phyloP scores from a whole-genome alignment of 768 basidiomycete genomes.

The Paxillus ammoniavirescens region DNA sequence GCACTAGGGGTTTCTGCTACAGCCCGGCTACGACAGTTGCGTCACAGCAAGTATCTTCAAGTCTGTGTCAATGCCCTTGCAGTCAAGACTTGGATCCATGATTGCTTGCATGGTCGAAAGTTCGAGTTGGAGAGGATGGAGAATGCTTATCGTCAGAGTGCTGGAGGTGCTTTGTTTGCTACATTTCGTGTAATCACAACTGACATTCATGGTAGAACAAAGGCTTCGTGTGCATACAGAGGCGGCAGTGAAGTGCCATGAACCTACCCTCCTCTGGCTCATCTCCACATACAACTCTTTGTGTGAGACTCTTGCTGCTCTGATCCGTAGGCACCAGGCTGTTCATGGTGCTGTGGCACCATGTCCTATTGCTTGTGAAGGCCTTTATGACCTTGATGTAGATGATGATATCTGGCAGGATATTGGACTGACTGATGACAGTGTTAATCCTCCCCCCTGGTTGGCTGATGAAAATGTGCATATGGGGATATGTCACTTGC shows the following conservation, averaged over 20 bases:
- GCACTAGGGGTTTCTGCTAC: background rate
- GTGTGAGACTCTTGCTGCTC: constrained; percentile 12
- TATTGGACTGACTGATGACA: too few species aligned
- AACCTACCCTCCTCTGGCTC: constrained; percentile 23
- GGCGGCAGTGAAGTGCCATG: constrained; percentile 17
- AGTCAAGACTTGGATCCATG: constrained; percentile 12
- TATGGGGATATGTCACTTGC: constrained; percentile 5
- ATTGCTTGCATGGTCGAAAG: constrained; percentile 11
- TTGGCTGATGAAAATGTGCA: constrained; percentile 4
- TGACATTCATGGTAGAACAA: background rate
- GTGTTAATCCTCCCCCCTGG: background rate
- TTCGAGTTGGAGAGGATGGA: constrained; percentile 17
- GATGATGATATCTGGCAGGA: too few species aligned
- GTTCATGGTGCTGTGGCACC: constrained; percentile 23
- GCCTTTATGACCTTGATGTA: too few species aligned
- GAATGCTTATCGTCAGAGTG: constrained; percentile 4
- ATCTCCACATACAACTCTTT: constrained; percentile 28
- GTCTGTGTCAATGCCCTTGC: constrained; percentile 17
- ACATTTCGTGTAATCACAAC: too few species aligned
- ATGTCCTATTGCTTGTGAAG: constrained; percentile 6
- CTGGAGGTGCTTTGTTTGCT: constrained; percentile 6
- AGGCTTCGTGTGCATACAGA: constrained; percentile 27
- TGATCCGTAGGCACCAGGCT: constrained; percentile 16
- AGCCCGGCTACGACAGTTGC: background rate
- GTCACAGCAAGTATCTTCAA: background rate